Evolutionary conservation across 1,284 basidiomycete species (phyloP).

Genomic region (Heterobasidion occidentale): DNA sequence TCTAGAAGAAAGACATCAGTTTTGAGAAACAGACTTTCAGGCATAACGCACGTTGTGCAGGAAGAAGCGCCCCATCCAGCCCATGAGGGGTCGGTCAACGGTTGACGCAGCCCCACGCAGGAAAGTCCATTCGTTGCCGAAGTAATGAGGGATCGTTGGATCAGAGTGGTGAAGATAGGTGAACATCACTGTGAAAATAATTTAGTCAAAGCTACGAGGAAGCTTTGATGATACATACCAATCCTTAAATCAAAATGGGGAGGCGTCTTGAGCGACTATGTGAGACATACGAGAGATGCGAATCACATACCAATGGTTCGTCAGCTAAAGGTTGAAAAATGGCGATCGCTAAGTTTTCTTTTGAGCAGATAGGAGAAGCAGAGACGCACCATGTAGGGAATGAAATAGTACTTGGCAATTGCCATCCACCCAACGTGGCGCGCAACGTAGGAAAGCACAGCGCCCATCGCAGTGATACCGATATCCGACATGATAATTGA

Average conservation of each 20-base stretch:
- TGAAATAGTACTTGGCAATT: constrained; percentile 38
- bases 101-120: constrained; percentile 42
- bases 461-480: constrained; percentile 34
- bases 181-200: constrained; percentile 45
- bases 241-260: neutral
- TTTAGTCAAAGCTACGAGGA: constrained; percentile 11
- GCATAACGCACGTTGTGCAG: constrained; percentile 35
- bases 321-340: constrained; percentile 23
- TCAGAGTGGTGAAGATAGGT: constrained; percentile 75
- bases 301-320: constrained; percentile 43
- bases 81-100: constrained; percentile 39
- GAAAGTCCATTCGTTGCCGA: constrained; percentile 48
- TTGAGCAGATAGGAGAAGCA: neutral
- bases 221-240: neutral
- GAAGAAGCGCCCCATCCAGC: constrained; percentile 47
- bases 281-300: constrained; percentile 13
- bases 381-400: constrained; percentile 37
- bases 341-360: neutral
- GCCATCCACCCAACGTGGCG: constrained; percentile 31
- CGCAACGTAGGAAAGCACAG: constrained; percentile 28
- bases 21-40: neutral
- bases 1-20: constrained; percentile 13
- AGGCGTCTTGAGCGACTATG: neutral
- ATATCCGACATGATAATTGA: constrained; percentile 45
- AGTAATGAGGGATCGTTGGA: constrained; percentile 41